phyloP scores from a whole-genome alignment of 2,329 filamentous ascomycete genomes.

The Talaromyces rugulosus region DNA sequence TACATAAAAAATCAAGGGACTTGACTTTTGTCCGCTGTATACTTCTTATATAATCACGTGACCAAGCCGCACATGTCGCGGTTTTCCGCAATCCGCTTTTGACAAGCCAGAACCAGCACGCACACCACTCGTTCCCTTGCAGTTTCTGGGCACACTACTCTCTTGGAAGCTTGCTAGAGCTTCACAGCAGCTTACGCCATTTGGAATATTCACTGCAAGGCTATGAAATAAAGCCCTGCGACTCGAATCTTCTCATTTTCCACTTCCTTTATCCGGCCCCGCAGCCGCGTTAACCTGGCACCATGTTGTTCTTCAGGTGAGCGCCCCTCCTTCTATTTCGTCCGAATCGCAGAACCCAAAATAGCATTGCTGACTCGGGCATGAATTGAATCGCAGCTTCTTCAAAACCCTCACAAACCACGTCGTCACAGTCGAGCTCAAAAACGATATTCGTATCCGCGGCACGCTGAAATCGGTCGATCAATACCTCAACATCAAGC shows the following conservation, averaged over 20 bases:
- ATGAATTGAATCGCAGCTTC: constrained; percentile 56
- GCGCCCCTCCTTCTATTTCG: neutral
- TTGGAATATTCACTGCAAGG: neutral
- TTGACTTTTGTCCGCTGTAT: neutral
- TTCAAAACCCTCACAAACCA: constrained; percentile 99
- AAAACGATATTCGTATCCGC: constrained; percentile 97
- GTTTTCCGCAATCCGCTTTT: neutral
- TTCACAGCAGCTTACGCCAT: neutral
- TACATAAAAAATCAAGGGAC: neutral
- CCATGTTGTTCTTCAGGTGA: constrained; percentile 54
- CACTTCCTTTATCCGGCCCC: neutral
- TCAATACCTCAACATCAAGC: constrained; percentile 98
- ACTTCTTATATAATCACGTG: neutral
- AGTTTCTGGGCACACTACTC: neutral
- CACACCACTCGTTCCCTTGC: neutral
- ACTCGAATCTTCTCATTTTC: neutral
- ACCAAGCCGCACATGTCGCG: neutral
- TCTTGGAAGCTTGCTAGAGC: neutral
- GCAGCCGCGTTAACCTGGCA: constrained; percentile 13
- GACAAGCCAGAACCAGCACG: neutral
- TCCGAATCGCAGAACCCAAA: neutral
- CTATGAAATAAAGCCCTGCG: neutral
- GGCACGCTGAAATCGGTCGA: constrained; percentile 96
- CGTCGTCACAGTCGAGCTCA: constrained; percentile 96
- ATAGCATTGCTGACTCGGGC: neutral